phyloP scores from a whole-genome alignment of 2,329 filamentous ascomycete species.

The Pseudocercospora fuligena region DNA sequence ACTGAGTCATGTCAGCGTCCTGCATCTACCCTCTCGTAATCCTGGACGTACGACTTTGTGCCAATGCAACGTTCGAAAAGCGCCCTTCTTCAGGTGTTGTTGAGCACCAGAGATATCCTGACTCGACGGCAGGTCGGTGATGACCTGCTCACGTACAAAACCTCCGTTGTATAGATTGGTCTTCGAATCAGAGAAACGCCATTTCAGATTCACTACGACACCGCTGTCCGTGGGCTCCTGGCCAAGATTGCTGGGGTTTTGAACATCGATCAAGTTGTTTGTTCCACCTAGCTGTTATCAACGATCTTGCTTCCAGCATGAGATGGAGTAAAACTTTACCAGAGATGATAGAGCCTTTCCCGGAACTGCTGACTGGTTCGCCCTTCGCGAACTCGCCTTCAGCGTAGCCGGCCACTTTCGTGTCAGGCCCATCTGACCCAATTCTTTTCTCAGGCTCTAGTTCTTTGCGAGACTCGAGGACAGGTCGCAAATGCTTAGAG shows the following conservation, averaged over 20 bases:
- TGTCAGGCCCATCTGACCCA: conserved; percentile 16
- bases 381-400: conserved; percentile 53
- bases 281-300: conserved; percentile 60
- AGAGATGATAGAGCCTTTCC: conserved; percentile 63
- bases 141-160: conserved; percentile 69
- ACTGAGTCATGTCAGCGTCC: not conserved
- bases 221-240: conserved; percentile 66
- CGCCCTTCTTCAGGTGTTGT: conserved; percentile 69
- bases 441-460: not conserved
- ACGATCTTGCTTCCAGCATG: not conserved
- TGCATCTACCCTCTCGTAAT: not conserved
- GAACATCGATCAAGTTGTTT: conserved; percentile 63
- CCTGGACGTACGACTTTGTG: conserved; percentile 51
- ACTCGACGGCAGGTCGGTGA: conserved; percentile 68
- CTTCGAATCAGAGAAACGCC: conserved; percentile 70
- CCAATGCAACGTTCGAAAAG: conserved; percentile 69
- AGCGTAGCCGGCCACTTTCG: conserved; percentile 30
- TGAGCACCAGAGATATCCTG: conserved; percentile 71
- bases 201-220: conserved; percentile 67
- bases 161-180: conserved; percentile 66
- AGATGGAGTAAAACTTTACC: conserved; percentile 48
- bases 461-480: not conserved
- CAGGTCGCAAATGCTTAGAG: conserved; percentile 29
- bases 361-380: conserved; percentile 60
- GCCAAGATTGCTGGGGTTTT: conserved; percentile 68